These are phyloP conservation scores for Kwoniella mangroviensis DNA, from an alignment of 768 basidiomycete species.

Conservation along the genomic window DNA sequence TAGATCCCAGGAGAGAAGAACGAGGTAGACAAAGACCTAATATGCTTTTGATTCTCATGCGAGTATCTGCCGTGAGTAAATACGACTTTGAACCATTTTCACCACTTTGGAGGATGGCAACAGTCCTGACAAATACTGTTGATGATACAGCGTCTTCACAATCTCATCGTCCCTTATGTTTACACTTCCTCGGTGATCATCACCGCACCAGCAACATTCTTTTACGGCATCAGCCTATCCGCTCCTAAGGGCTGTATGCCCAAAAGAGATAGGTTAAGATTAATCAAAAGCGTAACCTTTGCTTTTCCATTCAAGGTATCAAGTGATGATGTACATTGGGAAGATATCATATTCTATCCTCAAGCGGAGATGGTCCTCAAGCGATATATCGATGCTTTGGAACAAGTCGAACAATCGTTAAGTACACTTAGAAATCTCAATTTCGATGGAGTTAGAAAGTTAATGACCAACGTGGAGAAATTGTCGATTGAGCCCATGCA, in stretches of 20 bases:
- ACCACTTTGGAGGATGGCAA: background rate
- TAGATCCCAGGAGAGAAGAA: background rate
- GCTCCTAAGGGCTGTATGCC: background rate
- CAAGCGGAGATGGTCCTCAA: background rate
- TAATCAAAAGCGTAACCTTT: background rate
- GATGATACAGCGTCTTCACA: constrained; percentile 6
- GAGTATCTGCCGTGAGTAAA: background rate
- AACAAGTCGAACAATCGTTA: background rate
- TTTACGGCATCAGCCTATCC: background rate
- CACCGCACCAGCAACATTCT: background rate
- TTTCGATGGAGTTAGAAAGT: background rate
- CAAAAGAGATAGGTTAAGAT: background rate
- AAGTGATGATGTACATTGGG: background rate
- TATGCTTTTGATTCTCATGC: background rate
- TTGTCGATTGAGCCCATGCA: background rate
- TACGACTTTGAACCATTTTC: too few species aligned
- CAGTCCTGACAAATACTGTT: background rate
- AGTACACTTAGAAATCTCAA: background rate
- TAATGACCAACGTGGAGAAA: background rate
- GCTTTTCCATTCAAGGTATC: background rate
- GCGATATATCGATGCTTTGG: background rate
- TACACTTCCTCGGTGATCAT: background rate
- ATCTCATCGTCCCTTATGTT: background rate
- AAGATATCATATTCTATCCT: background rate
- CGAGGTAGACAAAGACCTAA: background rate